phyloP scores from a whole-genome alignment of 2,329 filamentous ascomycete genomes.

The Hirsutella minnesotensis region DNA sequence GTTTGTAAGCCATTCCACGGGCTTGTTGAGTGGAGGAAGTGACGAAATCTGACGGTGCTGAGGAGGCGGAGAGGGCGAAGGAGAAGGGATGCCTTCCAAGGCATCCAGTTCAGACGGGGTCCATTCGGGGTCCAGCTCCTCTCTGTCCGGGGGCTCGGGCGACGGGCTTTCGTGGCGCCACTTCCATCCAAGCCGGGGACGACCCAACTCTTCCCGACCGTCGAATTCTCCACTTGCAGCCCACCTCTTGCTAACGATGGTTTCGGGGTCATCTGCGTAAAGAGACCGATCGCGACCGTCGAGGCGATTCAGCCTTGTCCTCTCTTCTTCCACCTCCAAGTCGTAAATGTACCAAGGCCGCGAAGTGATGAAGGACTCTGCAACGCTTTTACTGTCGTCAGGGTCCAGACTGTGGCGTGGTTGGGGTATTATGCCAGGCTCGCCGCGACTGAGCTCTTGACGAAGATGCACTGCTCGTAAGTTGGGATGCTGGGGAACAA shows the following conservation, averaged over 20 bases:
- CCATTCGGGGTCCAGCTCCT: not conserved
- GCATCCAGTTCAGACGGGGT: constrained; percentile 1
- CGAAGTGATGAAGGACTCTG: not conserved
- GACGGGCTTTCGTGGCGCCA: not conserved
- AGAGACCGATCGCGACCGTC: not conserved
- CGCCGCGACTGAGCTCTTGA: not conserved
- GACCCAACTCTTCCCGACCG: not conserved
- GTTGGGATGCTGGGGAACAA: not conserved
- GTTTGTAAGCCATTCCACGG: too few relatives aligned
- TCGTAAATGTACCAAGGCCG: not conserved
- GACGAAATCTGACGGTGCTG: not conserved
- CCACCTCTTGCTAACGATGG: not conserved
- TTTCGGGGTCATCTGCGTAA: not conserved
- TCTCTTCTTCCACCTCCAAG: not conserved
- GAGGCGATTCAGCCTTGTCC: not conserved
- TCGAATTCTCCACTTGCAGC: not conserved
- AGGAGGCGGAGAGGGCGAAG: not conserved
- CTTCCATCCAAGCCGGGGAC: not conserved
- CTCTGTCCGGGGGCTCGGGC: not conserved
- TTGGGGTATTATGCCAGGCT: not conserved
- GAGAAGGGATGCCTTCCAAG: not conserved
- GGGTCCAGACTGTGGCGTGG: not conserved
- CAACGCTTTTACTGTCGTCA: not conserved
- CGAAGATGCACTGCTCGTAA: not conserved
- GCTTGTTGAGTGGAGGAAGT: too few relatives aligned